Evolutionary conservation across 2,329 filamentous ascomycete species (phyloP).

Genomic region (Aspergillus novofumigatus): DNA sequence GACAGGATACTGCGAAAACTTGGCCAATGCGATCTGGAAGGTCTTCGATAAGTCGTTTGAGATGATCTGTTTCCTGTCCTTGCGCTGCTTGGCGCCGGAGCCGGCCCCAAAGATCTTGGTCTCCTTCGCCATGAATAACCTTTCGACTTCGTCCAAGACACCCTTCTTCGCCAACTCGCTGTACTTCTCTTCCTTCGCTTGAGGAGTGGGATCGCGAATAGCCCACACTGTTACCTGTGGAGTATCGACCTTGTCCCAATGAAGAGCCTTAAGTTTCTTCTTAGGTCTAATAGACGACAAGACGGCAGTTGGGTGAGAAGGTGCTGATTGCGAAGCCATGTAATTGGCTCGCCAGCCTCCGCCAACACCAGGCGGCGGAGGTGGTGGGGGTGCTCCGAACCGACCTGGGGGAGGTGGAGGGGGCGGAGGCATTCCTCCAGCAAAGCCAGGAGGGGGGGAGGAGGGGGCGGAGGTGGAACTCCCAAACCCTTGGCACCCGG

Average conservation of each 20-base stretch:
- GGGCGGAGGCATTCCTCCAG: conserved; percentile 34
- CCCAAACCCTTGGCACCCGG: conserved; percentile 39
- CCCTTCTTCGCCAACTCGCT: conserved; percentile 88
- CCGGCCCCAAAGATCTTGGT: conserved; percentile 75
- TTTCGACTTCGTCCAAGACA: conserved; percentile 95
- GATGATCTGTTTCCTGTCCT: conserved; percentile 97
- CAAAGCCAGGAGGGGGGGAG: conserved; percentile 43
- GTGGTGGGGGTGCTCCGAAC: conserved; percentile 54
- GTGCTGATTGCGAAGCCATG: conserved; percentile 59
- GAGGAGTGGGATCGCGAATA: conserved; percentile 74
- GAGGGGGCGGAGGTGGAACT: conserved; percentile 42
- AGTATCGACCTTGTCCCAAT: conserved; percentile 98
- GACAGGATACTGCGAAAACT: conserved; percentile 78
- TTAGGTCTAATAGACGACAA: conserved; percentile 83
- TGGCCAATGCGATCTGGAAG: conserved; percentile 89
- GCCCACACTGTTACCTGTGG: conserved; percentile 93
- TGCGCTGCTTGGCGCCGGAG: conserved; percentile 64
- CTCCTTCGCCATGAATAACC: conserved; percentile 95
- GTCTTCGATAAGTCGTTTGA: conserved; percentile 83
- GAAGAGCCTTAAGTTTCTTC: conserved; percentile 98
- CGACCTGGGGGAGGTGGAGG: conserved; percentile 38
- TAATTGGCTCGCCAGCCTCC: conserved; percentile 65
- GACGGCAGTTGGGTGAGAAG: conserved; percentile 56
- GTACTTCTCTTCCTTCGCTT: conserved; percentile 93
- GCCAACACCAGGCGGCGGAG: conserved; percentile 62